Evolutionary conservation across 495 filamentous ascomycete species (phyloP), one percentile per base, ranked within the genome.

Genomic region (Podospora fimiseda): DNA sequence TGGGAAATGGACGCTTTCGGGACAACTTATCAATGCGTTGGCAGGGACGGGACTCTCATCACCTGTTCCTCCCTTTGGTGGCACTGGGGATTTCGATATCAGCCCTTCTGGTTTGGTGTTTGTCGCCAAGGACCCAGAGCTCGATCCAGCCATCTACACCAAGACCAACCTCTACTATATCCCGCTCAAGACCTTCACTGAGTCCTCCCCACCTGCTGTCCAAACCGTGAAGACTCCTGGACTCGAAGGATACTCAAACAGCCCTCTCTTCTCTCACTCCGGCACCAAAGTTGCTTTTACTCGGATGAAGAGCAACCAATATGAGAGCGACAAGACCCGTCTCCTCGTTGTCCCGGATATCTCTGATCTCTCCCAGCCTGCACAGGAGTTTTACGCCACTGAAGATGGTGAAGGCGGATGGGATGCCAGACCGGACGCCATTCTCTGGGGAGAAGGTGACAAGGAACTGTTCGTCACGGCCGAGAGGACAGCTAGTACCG

Each of bases 271-370:
- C 55, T 88, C 88, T 2, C 82, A 86, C 15, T 79, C 85, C 59
- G 89, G 88, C 1, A 78, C 74, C 45, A 77, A 77, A 43, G 78
- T 90, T 8, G 91, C 84, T n/a, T 90, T 96, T 55, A 80, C 90
- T 39, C 78, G 84, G 27, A 91, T 91, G 88, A 74, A 78, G 20
- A 73, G 82, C 54, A 81, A 86, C 58, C 89, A 89, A 19, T 96
- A 97, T 63, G 92, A 97, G 69, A 85, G 85, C 9, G 92, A 96
- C 71, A 88, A 89, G 67, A 87, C 90, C 43, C 76, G 87, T 3
- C 76, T 95, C 3, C 67, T 96, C 48, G 70, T 95, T 13, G 53
- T 82, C 6, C 73, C 74, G 1, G 72, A 82, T 63, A 65, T 89
- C 43, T 68, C 69, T 5, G 80, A 86, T 57, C 73, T 47, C 4